These are phyloP conservation scores for Hypoxylon fuscum DNA, from an alignment of 495 filamentous ascomycete species.

Conservation along the genomic window DNA sequence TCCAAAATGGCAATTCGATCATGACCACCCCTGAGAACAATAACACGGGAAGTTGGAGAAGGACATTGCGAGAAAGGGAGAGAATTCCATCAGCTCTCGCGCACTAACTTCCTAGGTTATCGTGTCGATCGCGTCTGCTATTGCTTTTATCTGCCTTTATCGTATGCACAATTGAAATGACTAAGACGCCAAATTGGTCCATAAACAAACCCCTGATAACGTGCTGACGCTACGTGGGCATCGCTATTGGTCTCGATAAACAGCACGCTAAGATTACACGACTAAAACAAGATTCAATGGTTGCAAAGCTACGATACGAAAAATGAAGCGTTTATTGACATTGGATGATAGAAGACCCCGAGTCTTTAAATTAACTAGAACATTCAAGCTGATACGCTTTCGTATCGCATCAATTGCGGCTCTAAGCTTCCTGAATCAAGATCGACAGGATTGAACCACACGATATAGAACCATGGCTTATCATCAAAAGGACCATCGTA, in stretches of 20 bases:
- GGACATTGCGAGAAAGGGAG: constrained; percentile 10
- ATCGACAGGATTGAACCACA: constrained; percentile 17
- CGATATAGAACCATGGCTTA: constrained; percentile 15
- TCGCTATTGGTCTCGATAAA: neutral
- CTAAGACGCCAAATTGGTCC: constrained; percentile 8
- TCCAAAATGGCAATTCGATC: too few species aligned
- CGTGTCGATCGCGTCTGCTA: neutral
- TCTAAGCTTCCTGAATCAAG: constrained; percentile 19
- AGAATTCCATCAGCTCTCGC: neutral
- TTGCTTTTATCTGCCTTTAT: constrained; percentile 16
- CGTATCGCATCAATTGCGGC: constrained; percentile 21
- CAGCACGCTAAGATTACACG: neutral
- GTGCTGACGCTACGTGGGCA: neutral
- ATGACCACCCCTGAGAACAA: too few species aligned
- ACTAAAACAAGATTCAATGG: neutral
- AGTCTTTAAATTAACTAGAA: too few species aligned
- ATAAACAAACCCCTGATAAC: constrained; percentile 3
- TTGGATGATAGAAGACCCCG: too few species aligned
- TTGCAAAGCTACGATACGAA: neutral
- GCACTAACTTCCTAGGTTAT: neutral
- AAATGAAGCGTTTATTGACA: neutral
- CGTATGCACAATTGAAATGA: constrained; percentile 20
- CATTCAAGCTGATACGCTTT: too few species aligned
- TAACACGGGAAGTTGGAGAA: neutral
- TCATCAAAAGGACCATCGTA: neutral